Evolutionary conservation across 345 rosid species (phyloP), one percentile per base, ranked within the genome.

Genomic region (Eucalyptus melliodora): DNA sequence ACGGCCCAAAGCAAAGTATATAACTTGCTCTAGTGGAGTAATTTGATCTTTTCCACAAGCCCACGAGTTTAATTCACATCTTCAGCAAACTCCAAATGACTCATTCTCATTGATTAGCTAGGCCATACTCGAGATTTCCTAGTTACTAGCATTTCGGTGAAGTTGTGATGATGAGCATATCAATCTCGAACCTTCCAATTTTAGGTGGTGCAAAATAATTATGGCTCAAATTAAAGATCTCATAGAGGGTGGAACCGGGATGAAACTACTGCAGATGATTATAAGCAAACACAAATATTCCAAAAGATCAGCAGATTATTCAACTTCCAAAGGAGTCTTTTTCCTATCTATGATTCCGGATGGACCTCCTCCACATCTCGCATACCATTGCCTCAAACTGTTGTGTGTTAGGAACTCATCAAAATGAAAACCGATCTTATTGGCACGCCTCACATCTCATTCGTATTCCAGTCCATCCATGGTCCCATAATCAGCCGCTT

Each of bases 141-240:
- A 31, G 80, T 17, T 31, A 16, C 2, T 31, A 0, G 42, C 42
- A 31, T 67, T 67, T 67, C 1, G 31, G 8, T 11, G 14, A 7
- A 2, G 8, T 8, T 60, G 67, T 60, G 8, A 0, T 60, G 31
- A 60, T 27, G 7, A 27, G 31, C 67, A 5, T 27, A 27, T 60
- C 31, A 60, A 26, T 26, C 8, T 26, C 2, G 1, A 0, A 60
- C 8, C 31, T 26, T 60, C 8, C 16, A 12, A 1, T 60, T 1
- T 2, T 6, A 3, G 8, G 31, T 27, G 7, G 67, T 60, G 15
- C 8, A 12, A 60, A 60, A 27, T 60, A 60, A 60, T 27, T 27
- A 60, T 60, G 31, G 0, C 31, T 60, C 16, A 1, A 60, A 60
- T 27, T 60, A 27, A 27, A 60, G 3, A 60, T 12, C 31, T 12